Conservation (phyloP, 2,329 filamentous ascomycete genomes). For the Aspergillus ustus region DNA sequence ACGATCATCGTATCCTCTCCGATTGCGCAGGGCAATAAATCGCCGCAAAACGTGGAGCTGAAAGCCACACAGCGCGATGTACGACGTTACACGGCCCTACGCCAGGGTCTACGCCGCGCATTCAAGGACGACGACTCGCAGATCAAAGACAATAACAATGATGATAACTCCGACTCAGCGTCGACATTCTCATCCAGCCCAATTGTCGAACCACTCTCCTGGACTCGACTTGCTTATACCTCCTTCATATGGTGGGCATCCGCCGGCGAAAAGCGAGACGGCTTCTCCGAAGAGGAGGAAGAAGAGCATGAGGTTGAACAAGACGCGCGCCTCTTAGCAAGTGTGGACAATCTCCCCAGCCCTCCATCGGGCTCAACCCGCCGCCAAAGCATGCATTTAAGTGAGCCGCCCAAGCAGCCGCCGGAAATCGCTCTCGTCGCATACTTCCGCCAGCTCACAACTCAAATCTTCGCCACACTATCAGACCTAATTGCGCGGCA, state of each 20-base stretch:
- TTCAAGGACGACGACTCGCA: conserved; percentile 27
- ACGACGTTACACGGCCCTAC: conserved; percentile 74
- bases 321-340: conserved; percentile 47
- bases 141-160: conserved; percentile 33
- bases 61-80: conserved; percentile 91
- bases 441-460: conserved; percentile 55
- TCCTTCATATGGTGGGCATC: conserved; percentile 72
- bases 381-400: conserved; percentile 33
- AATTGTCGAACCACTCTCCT: conserved; percentile 61
- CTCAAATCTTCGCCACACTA: conserved; percentile 51
- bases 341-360: conserved; percentile 39
- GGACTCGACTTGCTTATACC: conserved; percentile 64
- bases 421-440: conserved; percentile 54
- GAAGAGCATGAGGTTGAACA: conserved; percentile 52
- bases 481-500: conserved; percentile 49
- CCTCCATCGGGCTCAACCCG: conserved; percentile 29
- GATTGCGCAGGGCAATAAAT: conserved; percentile 56
- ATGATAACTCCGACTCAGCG: conserved; percentile 44
- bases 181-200: conserved; percentile 50
- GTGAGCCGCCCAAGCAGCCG: conserved; percentile 39
- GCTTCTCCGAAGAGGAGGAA: conserved; percentile 59
- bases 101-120: conserved; percentile 59
- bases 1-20: conserved; percentile 66
- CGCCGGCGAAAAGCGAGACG: conserved; percentile 63
- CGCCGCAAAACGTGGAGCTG: conserved; percentile 48